Evolutionary conservation across 148 eudicot genomes (phyloP), one percentile per base, ranked within the genome.

Genomic region (Salicornia ramosissima): DNA sequence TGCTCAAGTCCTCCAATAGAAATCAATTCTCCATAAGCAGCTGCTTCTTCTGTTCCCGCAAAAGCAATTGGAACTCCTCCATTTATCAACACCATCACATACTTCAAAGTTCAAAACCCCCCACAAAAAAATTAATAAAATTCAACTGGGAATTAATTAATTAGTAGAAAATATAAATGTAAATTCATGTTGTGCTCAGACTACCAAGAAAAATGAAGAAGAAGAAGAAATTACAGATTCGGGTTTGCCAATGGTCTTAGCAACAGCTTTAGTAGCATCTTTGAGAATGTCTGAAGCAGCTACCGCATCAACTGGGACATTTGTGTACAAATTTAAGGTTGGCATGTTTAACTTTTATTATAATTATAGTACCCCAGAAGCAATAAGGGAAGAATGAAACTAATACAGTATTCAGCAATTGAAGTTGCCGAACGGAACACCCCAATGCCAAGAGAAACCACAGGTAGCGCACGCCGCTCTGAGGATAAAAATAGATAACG

Each of bases 231-330:
- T 19, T 75, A 92, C 98, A 29, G 96, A 88, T 71, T 94, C 96
- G 12, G 99, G 99, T 62, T 94, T 94, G 86, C 87, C 86, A 33
- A 94, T 85, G 83, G 86, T 88, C 64, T 94, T 91, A 33, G 97
- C 83, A 64, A 94, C 84, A 13, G 90, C 97, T 85, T 90, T 90
- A 63, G 97, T 88, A 43, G 99, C 99, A 72, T 94, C 99, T 80
- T 79, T 94, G 68, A 94, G 97, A 65, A 91, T 86, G 80, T 94
- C 99, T 21, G 97, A 94, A 21, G 87, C 86, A 55, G 85, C 67
- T 2, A 90, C 93, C 5, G 85, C 71, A 58, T 94, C 99, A 8
- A 90, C 93, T 4, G 97, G 99, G 16, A 94, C 82, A 69, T 94
- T 94, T 39, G 96, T 94, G 73, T 65, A 88, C 57, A 94, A 75